Conservation (phyloP, 345 rosid genomes). For the Psidium friedrichsthalianum region DNA sequence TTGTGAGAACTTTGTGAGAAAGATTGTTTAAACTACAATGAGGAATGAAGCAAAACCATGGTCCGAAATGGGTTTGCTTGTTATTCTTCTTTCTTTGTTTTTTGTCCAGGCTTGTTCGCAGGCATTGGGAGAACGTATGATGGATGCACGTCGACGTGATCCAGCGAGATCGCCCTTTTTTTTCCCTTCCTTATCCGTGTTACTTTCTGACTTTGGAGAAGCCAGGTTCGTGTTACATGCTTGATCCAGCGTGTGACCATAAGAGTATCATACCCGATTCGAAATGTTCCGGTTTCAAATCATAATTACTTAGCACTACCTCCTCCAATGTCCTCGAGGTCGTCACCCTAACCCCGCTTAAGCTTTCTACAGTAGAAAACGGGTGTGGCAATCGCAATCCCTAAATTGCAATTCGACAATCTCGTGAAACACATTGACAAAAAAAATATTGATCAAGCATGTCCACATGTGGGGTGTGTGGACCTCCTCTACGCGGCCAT, state of each 20-base stretch:
- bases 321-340: not conserved
- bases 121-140: not conserved
- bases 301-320: not conserved
- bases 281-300: no score
- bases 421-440: not conserved
- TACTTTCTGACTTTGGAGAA: not conserved
- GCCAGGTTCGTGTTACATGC: no score
- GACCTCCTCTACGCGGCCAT: not conserved
- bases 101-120: not conserved
- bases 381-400: no score
- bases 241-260: no score
- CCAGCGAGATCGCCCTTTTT: not conserved
- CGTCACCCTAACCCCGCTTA: not conserved
- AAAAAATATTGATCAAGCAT: not conserved
- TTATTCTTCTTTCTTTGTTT: not conserved
- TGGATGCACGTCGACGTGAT: not conserved
- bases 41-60: not conserved
- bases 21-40: not conserved
- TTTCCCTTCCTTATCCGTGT: not conserved
- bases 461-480: not conserved
- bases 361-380: not conserved
- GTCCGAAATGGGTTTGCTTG: not conserved
- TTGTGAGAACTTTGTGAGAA: not conserved
- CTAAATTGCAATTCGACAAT: not conserved
- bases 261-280: not conserved